phyloP scores from a whole-genome alignment of 768 basidiomycete species.

The Mycena crocata region DNA sequence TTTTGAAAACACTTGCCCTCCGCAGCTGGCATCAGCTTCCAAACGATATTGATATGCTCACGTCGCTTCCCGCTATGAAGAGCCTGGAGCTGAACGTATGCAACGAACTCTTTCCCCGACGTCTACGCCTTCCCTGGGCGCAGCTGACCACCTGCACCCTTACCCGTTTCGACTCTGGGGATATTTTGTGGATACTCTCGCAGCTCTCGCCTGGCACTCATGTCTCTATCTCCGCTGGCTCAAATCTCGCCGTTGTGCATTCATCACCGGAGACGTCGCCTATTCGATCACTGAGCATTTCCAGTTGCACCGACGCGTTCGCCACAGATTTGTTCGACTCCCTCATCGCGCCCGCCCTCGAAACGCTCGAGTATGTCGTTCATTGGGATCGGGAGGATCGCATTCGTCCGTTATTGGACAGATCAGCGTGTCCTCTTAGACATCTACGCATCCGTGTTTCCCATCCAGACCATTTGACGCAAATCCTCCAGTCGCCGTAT shows the following conservation, averaged over 20 bases:
- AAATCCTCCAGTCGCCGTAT: not conserved
- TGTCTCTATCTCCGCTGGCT: not conserved
- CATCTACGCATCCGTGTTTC: not conserved
- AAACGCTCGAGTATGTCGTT: not conserved
- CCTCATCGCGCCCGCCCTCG: not conserved
- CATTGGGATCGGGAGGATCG: not conserved
- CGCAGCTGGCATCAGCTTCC: not conserved
- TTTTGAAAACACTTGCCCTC: conserved; percentile 9
- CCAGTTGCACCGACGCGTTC: not conserved
- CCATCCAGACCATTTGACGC: not conserved
- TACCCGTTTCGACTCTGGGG: not conserved
- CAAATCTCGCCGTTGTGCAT: too few species aligned
- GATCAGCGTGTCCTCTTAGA: not conserved
- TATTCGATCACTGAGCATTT: not conserved
- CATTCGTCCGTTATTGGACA: not conserved
- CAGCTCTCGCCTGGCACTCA: not conserved
- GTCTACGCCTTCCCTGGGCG: conserved; percentile 8
- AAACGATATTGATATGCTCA: not conserved
- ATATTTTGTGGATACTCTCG: not conserved
- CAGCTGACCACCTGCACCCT: not conserved
- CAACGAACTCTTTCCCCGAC: not conserved
- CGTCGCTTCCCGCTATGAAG: not conserved
- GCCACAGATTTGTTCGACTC: not conserved
- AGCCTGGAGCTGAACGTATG: not conserved
- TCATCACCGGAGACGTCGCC: not conserved